phyloP scores from a whole-genome alignment of 257 asterid genomes.

The Capsicum pubescens region DNA sequence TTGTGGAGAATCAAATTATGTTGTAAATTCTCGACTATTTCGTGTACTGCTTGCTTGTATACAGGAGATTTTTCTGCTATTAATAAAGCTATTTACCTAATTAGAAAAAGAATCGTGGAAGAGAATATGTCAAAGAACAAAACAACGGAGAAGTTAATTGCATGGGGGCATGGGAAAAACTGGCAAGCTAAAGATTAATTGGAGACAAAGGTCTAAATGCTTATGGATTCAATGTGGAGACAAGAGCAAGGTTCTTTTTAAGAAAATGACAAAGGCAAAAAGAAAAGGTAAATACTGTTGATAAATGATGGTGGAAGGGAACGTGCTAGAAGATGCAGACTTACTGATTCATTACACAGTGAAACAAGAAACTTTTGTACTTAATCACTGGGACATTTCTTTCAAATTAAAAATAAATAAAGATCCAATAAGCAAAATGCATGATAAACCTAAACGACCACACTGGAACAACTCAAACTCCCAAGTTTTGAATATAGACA shows the following conservation, averaged over 20 bases:
- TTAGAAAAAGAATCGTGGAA: not conserved
- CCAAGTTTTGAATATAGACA: not conserved
- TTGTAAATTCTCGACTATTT: not conserved
- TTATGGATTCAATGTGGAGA: not conserved
- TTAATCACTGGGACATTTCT: conserved; percentile 2
- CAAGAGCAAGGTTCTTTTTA: not conserved
- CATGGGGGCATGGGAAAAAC: not conserved
- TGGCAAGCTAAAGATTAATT: conserved; percentile 9
- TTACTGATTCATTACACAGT: not conserved
- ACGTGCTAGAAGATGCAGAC: not conserved
- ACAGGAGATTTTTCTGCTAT: not conserved
- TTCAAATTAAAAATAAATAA: not conserved
- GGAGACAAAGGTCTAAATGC: not conserved
- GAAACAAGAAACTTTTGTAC: not conserved
- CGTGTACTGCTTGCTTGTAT: conserved; percentile 17
- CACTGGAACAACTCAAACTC: conserved; percentile 11
- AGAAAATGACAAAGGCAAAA: not conserved
- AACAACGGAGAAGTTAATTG: not conserved
- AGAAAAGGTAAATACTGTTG: not conserved
- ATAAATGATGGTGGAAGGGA: not conserved
- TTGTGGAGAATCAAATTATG: not conserved
- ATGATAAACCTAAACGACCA: not conserved
- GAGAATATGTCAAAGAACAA: not conserved
- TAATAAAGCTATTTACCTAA: not conserved
- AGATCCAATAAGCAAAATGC: conserved; percentile 2